Conservation (phyloP, 768 basidiomycete species). For the Mycena alexandri region DNA sequence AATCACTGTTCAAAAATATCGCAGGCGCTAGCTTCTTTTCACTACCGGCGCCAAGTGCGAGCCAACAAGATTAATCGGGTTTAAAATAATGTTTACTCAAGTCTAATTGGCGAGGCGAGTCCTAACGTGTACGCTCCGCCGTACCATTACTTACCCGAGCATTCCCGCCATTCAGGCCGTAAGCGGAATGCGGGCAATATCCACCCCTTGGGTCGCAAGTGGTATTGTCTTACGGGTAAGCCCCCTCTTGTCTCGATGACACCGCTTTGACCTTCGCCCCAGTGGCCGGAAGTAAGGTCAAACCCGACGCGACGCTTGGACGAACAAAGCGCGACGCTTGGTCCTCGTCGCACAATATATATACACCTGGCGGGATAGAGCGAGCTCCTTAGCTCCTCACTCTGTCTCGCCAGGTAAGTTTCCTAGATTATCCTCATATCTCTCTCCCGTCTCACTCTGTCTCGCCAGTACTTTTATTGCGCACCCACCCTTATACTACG, state of each 20-base stretch:
- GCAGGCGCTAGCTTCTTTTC: too few species aligned
- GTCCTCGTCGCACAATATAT: too few species aligned
- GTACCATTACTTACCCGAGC: constrained; percentile 2
- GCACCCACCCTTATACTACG: too few species aligned
- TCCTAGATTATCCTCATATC: neutral
- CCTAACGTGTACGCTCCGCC: neutral
- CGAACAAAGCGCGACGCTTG: neutral
- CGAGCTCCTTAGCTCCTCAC: neutral
- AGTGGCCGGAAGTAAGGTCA: neutral
- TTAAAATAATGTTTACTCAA: constrained; percentile 14
- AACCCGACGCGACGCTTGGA: neutral
- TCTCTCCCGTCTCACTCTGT: neutral
- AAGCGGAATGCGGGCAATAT: constrained; percentile 11
- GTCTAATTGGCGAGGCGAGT: constrained; percentile 16
- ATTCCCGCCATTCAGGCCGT: constrained; percentile 4
- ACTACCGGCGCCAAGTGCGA: too few species aligned
- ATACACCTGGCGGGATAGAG: neutral
- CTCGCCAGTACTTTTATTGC: too few species aligned
- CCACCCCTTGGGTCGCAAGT: constrained; percentile 6
- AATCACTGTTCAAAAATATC: too few species aligned
- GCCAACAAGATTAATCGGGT: neutral
- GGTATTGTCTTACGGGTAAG: constrained; percentile 11
- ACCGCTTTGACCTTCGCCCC: constrained; percentile 10
- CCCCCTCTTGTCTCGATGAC: constrained; percentile 4
- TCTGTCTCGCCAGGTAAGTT: neutral